Conservation (phyloP, 306 rosid species). For the Spatholobus suberectus region DNA sequence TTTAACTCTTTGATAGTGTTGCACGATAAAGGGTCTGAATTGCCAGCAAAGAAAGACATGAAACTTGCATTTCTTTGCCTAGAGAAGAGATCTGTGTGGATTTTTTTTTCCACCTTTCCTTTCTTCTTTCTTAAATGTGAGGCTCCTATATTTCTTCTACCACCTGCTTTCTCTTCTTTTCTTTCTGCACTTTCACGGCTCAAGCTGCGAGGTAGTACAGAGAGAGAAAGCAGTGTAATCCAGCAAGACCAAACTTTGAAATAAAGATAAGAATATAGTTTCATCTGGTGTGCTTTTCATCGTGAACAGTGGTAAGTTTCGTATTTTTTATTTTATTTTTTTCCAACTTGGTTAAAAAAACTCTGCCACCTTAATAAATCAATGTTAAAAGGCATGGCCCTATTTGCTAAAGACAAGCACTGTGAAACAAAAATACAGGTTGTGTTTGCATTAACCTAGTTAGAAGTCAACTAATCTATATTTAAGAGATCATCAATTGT, state of each 20-base stretch:
- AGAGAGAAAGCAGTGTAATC: conserved; percentile 34
- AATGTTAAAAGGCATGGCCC: conserved; percentile 37
- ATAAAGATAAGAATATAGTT: conserved; percentile 13
- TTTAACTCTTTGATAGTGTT: conserved; percentile 42
- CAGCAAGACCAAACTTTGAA: conserved; percentile 47
- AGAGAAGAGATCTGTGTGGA: conserved; percentile 23
- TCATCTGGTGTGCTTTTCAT: conserved; percentile 35
- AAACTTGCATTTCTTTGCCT: conserved; percentile 44
- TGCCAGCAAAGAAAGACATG: conserved; percentile 49
- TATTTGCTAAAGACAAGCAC: conserved; percentile 37
- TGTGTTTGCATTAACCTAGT: conserved; percentile 39
- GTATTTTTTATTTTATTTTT: background rate
- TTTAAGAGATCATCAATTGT: conserved; percentile 38
- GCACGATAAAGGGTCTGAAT: conserved; percentile 66
- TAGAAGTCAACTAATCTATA: conserved; percentile 45
- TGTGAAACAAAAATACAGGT: conserved; percentile 39
- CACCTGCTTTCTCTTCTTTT: conserved; percentile 47
- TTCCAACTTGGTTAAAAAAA: conserved; percentile 14
- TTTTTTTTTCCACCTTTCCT: conserved; percentile 34
- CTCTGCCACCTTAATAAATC: conserved; percentile 35
- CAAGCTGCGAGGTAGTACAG: conserved; percentile 56
- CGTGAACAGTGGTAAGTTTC: background rate
- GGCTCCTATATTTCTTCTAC: conserved; percentile 41
- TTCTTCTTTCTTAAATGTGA: conserved; percentile 36
- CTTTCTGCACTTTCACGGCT: conserved; percentile 53